Evolutionary conservation across 1,139 yeast genomes (phyloP), one percentile per base, ranked within the genome.

Genomic region (Scheffersomyces titani): DNA sequence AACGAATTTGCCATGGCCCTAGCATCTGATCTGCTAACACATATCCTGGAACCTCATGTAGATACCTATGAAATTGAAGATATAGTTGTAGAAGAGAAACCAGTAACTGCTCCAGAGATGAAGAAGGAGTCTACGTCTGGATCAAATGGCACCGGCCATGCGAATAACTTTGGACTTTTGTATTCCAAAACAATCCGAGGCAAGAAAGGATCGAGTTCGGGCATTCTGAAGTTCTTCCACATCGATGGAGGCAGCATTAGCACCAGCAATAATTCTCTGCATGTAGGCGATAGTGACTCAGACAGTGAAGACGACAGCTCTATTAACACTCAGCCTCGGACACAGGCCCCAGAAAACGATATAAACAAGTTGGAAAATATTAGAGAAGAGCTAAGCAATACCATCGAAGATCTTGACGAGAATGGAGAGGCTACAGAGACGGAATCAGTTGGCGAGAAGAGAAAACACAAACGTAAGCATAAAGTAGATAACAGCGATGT

Each of bases 261-360:
- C 22, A 46, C 7, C 49, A 19, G 24, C 13, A 46, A 22, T 6
- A 58, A 52, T 11, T 59, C 52, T 46, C 69, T 63, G 47, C 60
- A 66, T 24, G 71, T 64, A 50, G 61, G 65, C 47, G 74, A 68
- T 53, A 68, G 69, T 7, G 59, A 53, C 11, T 59, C 52, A 44
- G 70, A 63, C 45, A 61, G 66, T 36, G 71, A 65, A 50, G 61
- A 65, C 46, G 74, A 68, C 52, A 68, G 69, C 6, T 62, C 65
- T 4, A 57, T 63, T 5, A 58, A 58, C 19, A 61, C 66, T 11
- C 58, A 60, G 55, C 52, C 54, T 1, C 53, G 56, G 9, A 52
- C 55, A 11, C 40, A 30, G 13, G 9, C 40, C 30, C 53, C 57
- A 13, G 55, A 52, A 18, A 50, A 55, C 44, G 62, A 61, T 3